phyloP scores from a whole-genome alignment of 1,284 basidiomycete genomes.

The Ganoderma multipileum region DNA sequence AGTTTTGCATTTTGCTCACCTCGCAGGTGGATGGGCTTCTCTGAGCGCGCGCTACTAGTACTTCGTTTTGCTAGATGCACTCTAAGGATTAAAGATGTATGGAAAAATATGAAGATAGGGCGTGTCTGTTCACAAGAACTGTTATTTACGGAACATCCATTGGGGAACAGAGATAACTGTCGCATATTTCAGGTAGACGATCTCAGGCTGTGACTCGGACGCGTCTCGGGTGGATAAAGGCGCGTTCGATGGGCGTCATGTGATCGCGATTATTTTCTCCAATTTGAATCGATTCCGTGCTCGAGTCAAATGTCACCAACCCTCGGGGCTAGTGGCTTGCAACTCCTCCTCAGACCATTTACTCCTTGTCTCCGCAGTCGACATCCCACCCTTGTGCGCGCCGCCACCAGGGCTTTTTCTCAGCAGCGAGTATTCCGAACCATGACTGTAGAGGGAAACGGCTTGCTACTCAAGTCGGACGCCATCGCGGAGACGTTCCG shows the following conservation, averaged over 20 bases:
- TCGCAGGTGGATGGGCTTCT: slow-evolving; percentile 33
- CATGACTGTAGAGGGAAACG: slow-evolving; percentile 55
- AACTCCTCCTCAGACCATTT: not conserved
- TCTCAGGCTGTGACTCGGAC: not conserved
- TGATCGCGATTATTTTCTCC: slow-evolving; percentile 28
- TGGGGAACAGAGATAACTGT: not conserved
- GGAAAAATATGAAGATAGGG: too few relatives aligned
- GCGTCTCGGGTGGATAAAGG: slow-evolving; percentile 14
- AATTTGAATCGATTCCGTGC: slow-evolving; percentile 20
- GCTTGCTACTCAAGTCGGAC: slow-evolving; percentile 79
- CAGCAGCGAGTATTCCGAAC: not conserved
- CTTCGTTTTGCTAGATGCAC: not conserved
- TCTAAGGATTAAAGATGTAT: too few relatives aligned
- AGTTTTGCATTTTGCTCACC: slow-evolving; percentile 42
- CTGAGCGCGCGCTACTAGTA: not conserved
- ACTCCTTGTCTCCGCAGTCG: not conserved
- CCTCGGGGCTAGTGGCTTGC: not conserved
- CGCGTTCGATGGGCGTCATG: slow-evolving; percentile 15
- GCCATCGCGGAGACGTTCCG: slow-evolving; percentile 70
- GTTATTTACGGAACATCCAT: not conserved
- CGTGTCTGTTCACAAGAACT: too few relatives aligned
- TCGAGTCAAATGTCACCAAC: slow-evolving; percentile 19
- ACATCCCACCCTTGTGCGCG: not conserved
- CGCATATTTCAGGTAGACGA: too few relatives aligned
- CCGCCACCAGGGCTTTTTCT: not conserved